These are phyloP conservation scores for Vanderwaltozyma verrucispora DNA, from an alignment of 805 yeast species.

Conservation along the genomic window DNA sequence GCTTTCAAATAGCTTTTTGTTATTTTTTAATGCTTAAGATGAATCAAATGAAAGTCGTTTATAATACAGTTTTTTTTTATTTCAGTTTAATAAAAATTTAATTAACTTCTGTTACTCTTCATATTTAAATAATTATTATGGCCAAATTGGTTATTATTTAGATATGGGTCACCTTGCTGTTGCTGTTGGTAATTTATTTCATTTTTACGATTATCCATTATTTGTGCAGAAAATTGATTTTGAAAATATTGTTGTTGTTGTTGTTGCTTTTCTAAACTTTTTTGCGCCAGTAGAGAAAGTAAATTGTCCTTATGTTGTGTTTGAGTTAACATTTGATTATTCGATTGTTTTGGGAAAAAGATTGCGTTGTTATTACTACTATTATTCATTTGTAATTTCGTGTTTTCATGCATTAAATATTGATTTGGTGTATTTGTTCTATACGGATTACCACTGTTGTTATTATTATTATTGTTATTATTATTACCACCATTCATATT, in stretches of 20 bases:
- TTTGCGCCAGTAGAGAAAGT: constrained; percentile 12
- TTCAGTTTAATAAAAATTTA: too few relatives aligned
- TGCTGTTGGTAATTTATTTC: constrained; percentile 5
- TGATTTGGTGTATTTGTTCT: constrained; percentile 3
- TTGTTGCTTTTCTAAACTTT: constrained; percentile 16
- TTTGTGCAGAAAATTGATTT: not conserved
- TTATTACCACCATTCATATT: not conserved
- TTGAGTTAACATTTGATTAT: constrained; percentile 1
- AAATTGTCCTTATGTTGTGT: constrained; percentile 12
- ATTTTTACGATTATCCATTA: constrained; percentile 3
- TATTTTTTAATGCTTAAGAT: too few relatives aligned
- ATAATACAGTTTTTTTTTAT: too few relatives aligned
- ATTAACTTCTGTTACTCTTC: not conserved
- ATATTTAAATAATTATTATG: not conserved
- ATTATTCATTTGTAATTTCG: not conserved
- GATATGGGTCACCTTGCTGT: constrained; percentile 13
- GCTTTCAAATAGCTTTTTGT: too few relatives aligned
- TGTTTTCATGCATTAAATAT: constrained; percentile 1
- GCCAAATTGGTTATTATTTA: constrained; percentile 5
- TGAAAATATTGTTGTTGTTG: constrained; percentile 11
- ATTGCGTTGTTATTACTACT: constrained; percentile 1
- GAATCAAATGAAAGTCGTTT: too few relatives aligned
- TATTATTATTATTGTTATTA: not conserved
- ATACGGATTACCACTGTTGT: constrained; percentile 1
- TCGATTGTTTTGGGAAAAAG: not conserved